Evolutionary conservation across 2,329 filamentous ascomycete genomes (phyloP).

Genomic region (Aspergillus tanneri): DNA sequence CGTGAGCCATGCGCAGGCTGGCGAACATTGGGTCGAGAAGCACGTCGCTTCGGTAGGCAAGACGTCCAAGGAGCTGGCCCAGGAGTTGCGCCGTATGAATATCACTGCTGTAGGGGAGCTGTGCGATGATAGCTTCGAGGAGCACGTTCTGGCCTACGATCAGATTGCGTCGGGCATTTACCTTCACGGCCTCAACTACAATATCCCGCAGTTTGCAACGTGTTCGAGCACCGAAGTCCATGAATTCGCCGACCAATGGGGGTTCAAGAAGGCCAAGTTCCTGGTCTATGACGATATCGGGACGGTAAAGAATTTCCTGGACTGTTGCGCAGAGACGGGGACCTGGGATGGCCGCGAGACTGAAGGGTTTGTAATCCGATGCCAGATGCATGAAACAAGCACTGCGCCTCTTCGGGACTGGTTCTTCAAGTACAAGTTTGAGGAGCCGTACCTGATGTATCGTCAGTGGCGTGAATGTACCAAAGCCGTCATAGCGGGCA

Average conservation of each 20-base stretch:
- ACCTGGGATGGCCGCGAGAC: constrained; percentile 88
- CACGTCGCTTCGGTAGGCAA: constrained; percentile 77
- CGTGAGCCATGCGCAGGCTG: constrained; percentile 78
- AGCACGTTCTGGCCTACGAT: constrained; percentile 89
- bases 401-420: constrained; percentile 72
- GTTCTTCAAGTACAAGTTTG: constrained; percentile 99
- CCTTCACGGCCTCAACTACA: constrained; percentile 93
- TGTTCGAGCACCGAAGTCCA: constrained; percentile 82
- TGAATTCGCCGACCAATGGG: constrained; percentile 86
- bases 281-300: constrained; percentile 72
- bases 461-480: constrained; percentile 98
- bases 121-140: constrained; percentile 93
- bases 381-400: constrained; percentile 60
- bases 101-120: constrained; percentile 94
- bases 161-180: constrained; percentile 84
- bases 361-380: constrained; percentile 94
- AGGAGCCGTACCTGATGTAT: constrained; percentile 98
- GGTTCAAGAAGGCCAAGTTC: constrained; percentile 84
- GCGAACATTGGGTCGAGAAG: constrained; percentile 75
- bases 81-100: constrained; percentile 74
- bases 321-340: constrained; percentile 81
- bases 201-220: constrained; percentile 86
- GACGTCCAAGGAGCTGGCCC: constrained; percentile 74
- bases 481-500: constrained; percentile 77
- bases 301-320: constrained; percentile 76